Evolutionary conservation across 805 yeast genomes (phyloP), one percentile per base, ranked within the genome.

Genomic region (Yamadazyma kitorensis): DNA sequence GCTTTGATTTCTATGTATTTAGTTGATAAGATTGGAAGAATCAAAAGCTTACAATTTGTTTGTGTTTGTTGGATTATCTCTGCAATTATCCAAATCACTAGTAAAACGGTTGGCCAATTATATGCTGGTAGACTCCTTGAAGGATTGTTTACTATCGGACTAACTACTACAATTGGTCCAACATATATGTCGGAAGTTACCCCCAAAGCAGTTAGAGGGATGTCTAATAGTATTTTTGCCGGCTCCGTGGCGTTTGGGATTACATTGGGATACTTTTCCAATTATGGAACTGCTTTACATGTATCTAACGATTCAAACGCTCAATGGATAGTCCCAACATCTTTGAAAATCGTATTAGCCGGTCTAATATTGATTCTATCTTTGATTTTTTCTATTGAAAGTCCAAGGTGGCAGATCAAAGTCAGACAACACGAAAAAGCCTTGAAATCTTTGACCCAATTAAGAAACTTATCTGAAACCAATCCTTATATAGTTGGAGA

Each of bases 171-270:
- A 13, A 62, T 70, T 38, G 79, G 78, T 10, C 80, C 80, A 6
- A 62, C 71, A 25, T 73, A 72, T 42, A 46, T 73, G 28, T 61
- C 76, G 3, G 81, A 75, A 47, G 63, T 70, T 24, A 57, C 78
- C 5, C 80, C 81, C n/a, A 59, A 63, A 23, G 53, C 64, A 22
- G 66, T 70, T 38, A 58, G 80, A 48, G 80, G 80, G 25, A 42
- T 71, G 24, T 66, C 74, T 41, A 65, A 63, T 29, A 64, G 73
- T 52, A 54, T 72, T 22, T 76, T 73, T 49, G 67, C 78, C 1
- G 80, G 80, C 34, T 68, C 76, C 4, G 79, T 75, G n/a, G 73
- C 74, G 48, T 51, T 74, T 9, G 81, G 81, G 13, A 60, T 71
- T 18, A 57, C 69, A 60, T 31, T 72, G 33, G 70, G 67, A 4